Conservation (phyloP, 352 stramenopile species). For the Globisporangium cystogenes region DNA sequence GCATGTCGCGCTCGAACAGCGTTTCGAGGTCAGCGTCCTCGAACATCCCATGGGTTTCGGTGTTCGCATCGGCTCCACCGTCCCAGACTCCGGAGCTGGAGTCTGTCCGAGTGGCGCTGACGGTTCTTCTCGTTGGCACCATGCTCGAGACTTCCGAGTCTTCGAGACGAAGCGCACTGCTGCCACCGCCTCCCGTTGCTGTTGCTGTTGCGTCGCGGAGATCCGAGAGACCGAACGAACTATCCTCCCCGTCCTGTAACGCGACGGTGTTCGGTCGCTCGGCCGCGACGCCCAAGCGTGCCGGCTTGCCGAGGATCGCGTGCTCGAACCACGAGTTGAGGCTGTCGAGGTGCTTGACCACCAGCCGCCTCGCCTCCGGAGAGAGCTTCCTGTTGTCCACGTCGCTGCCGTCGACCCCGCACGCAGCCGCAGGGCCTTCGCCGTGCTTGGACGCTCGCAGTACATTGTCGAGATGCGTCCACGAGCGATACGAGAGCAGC, state of each 20-base stretch:
- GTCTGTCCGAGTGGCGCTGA: too few species aligned
- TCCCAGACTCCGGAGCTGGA: not conserved
- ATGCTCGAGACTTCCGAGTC: not conserved
- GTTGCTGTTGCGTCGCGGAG: not conserved
- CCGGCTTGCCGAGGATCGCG: slow-evolving; percentile 25
- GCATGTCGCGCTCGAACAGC: slow-evolving; percentile 6
- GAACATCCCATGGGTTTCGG: not conserved
- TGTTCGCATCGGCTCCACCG: not conserved
- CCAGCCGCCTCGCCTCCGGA: slow-evolving; percentile 13
- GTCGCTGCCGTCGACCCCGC: not conserved
- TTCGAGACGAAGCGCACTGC: not conserved
- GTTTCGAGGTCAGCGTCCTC: slow-evolving; percentile 1
- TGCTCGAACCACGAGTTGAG: slow-evolving; percentile 47
- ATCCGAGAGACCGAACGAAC: not conserved
- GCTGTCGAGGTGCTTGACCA: slow-evolving; percentile 39
- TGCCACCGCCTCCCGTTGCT: not conserved
- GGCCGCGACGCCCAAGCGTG: not conserved
- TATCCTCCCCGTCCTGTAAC: slow-evolving; percentile 5
- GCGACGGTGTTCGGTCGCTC: too few species aligned
- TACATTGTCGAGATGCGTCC: not conserved
- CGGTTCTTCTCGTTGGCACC: not conserved
- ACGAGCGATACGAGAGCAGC: slow-evolving; percentile 5
- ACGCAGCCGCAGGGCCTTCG: not conserved
- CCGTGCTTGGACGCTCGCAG: not conserved
- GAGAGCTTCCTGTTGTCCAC: not conserved